Conservation (phyloP, 768 basidiomycete genomes). For the Boletus coccyginus region DNA sequence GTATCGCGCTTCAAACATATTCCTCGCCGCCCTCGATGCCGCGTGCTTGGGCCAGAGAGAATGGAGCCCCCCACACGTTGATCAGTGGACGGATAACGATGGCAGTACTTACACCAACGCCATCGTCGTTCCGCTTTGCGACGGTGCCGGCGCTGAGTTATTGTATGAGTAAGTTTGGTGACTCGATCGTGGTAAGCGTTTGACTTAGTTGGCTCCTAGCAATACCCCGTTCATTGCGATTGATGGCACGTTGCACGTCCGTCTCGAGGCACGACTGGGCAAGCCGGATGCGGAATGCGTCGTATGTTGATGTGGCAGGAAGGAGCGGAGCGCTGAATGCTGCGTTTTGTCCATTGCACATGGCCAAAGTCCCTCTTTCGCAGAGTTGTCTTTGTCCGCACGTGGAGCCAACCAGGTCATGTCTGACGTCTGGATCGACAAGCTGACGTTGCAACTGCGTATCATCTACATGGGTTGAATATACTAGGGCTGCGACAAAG, state of each 20-base stretch:
- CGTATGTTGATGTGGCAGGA: conserved; percentile 35
- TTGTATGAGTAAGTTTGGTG: conserved; percentile 49
- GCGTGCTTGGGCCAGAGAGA: conserved; percentile 2
- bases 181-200: neutral
- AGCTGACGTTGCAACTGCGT: neutral
- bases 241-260: conserved; percentile 44
- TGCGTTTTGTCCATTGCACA: no score
- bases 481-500: neutral
- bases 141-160: conserved; percentile 41
- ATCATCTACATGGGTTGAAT: conserved; percentile 1
- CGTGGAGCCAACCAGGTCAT: no score
- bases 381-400: neutral
- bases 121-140: conserved; percentile 42
- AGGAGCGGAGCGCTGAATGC: no score
- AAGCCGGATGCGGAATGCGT: conserved; percentile 42
- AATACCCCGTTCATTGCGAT: conserved; percentile 45
- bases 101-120: conserved; percentile 12
- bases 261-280: conserved; percentile 45
- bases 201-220: conserved; percentile 21
- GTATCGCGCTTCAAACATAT: conserved; percentile 20
- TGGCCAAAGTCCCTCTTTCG: neutral
- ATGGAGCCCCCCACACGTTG: conserved; percentile 8
- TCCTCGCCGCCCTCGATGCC: neutral
- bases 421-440: neutral
- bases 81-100: conserved; percentile 11